Base-by-base conservation (phyloP, 176 grass and related monocot genomes). In the Rhynchospora breviuscula region DNA sequence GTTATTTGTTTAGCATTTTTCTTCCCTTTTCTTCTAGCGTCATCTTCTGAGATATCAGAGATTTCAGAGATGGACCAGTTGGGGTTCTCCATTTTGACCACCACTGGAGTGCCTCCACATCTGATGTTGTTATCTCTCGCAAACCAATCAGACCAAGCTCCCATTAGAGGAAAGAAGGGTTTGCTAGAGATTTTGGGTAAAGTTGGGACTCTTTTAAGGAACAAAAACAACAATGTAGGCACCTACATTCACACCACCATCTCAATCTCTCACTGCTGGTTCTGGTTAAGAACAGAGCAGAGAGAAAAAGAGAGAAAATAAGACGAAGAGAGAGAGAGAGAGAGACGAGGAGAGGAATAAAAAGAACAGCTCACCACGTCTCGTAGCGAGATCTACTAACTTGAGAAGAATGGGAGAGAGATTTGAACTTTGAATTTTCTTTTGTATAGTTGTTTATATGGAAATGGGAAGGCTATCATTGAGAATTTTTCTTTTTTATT, bases 31-130 rank as follows among this genome's bases (percentile, higher is more conserved):
- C 85, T 86, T 72, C 88, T 45, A 13, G 79, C 0, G 35, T 82
- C 80, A 51, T 82, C 79, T 46, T 81, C 21, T 14, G 21, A 22
- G 25, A 51, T 23, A 9, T 23, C 44, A 49, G 88, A 84, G 14
- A 90, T 81, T 79, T 90, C 88, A 2, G 88, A 84, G 63, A 90
- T 90, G 70, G 88, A 90, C 88, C 88, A 90, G 81, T 90, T 67
- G 11, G 88, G 88, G 54, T 90, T 90, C 85, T 87, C 88, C 88
- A 90, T 90, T 77, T 90, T 90, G 40, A 90, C 81, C n/a, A 90
- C 49, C 56, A 90, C 85, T 54, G 88, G 85, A 44, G 85, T 90
- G 18, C 88, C 85, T 59, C 85, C 63, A 53, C 79, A 81, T 82
- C 80, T 82, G 80, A 66, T 45, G 44, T 57, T 53, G 17, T 84